Evolutionary conservation across 306 rosid species (phyloP).

Genomic region (Cucurbita argyrosperma): DNA sequence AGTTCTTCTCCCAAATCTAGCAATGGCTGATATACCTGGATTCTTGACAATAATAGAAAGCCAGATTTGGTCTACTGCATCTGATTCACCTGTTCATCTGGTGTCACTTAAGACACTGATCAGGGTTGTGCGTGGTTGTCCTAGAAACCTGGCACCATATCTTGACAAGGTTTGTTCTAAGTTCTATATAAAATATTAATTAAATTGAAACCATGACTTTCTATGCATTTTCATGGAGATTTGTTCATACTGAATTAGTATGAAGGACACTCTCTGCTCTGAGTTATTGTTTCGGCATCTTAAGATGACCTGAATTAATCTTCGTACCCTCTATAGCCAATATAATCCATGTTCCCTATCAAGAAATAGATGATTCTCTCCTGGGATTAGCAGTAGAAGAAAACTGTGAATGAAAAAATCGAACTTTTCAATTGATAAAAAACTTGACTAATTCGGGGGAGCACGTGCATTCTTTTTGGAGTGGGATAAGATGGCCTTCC

Average conservation of each 20-base stretch:
- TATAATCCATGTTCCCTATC: not conserved
- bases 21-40: conserved; percentile 69
- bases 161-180: conserved; percentile 77
- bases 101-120: conserved; percentile 77
- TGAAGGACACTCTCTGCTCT: not conserved
- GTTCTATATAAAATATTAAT: not conserved
- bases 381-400: not conserved
- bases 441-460: not conserved
- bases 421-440: not conserved
- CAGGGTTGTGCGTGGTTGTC: conserved; percentile 73
- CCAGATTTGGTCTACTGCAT: conserved; percentile 97
- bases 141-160: conserved; percentile 67
- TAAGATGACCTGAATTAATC: not conserved
- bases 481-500: not conserved
- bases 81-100: conserved; percentile 86
- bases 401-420: not conserved
- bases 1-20: conserved; percentile 93
- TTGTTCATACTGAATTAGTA: not conserved
- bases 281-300: not conserved
- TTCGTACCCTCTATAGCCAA: not conserved
- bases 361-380: not conserved
- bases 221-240: not conserved
- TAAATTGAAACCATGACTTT: not conserved
- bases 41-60: conserved; percentile 70
- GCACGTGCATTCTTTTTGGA: not conserved